These are phyloP conservation scores for Aspergillus transmontanensis DNA, from an alignment of 2,329 filamentous ascomycete species.

Conservation along the genomic window DNA sequence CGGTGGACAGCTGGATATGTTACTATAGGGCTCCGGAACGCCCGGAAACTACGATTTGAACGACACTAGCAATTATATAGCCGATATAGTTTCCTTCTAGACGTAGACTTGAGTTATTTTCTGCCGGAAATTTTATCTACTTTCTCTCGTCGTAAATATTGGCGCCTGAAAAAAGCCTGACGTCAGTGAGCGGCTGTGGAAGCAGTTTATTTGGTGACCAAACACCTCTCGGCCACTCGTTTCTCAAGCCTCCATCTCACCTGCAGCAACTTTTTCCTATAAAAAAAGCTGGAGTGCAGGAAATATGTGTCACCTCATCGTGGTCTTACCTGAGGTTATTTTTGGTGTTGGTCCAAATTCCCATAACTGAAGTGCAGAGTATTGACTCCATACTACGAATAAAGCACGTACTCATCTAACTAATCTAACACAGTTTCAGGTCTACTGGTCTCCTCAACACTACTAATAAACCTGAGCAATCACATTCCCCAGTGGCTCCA, in stretches of 20 bases:
- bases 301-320: not conserved
- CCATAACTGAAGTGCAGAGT: not conserved
- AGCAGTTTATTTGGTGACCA: constrained; percentile 4
- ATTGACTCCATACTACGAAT: not conserved
- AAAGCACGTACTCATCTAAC: not conserved
- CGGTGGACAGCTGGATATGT: not conserved
- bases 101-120: not conserved
- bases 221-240: constrained; percentile 2
- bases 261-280: not conserved
- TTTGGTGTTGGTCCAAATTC: not conserved
- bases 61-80: not conserved
- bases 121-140: not conserved
- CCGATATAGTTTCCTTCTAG: not conserved
- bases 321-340: not conserved
- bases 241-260: not conserved
- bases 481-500: not conserved
- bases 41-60: not conserved
- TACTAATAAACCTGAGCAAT: not conserved
- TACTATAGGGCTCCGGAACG: not conserved
- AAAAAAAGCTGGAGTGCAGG: not conserved
- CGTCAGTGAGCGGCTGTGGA: constrained; percentile 22
- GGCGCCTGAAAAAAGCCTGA: constrained; percentile 9
- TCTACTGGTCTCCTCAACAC: not conserved
- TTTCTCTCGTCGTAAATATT: not conserved
- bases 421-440: not conserved